Percentiles rank a stretch among this genome's conserved stretches.
Evolutionary conservation across 2,329 filamentous ascomycete genomes (phyloP).

Genomic region (Trichophyton simii): DNA sequence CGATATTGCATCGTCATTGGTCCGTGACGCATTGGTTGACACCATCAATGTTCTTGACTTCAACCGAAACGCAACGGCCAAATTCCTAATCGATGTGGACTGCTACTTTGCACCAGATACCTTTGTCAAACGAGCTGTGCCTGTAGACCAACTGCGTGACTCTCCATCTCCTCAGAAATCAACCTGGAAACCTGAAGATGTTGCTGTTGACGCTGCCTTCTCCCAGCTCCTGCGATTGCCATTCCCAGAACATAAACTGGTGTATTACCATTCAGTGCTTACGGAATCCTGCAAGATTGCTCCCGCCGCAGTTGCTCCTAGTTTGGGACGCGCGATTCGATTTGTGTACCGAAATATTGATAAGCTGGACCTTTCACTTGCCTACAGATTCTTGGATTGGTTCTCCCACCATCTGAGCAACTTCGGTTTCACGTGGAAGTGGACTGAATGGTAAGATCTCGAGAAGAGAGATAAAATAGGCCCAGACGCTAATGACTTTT

Average conservation of each 20-base stretch:
- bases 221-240: constrained; percentile 87
- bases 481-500: background rate
- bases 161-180: constrained; percentile 50
- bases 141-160: constrained; percentile 75
- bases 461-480: background rate
- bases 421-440: constrained; percentile 99
- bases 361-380: constrained; percentile 74
- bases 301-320: constrained; percentile 89
- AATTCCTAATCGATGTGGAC: constrained; percentile 84
- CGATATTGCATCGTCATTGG: constrained; percentile 65
- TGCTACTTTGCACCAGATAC: constrained; percentile 84
- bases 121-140: constrained; percentile 85
- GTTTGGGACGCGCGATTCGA: constrained; percentile 80
- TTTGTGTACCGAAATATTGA: constrained; percentile 76
- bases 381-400: constrained; percentile 87
- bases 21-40: constrained; percentile 76
- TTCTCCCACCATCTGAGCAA: constrained; percentile 96
- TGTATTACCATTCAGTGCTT: constrained; percentile 91
- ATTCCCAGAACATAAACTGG: constrained; percentile 75
- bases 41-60: constrained; percentile 91
- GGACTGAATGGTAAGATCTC: constrained; percentile 70
- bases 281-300: constrained; percentile 94
- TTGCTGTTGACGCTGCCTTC: constrained; percentile 94
- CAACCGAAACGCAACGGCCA: constrained; percentile 76
- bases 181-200: constrained; percentile 96